These are phyloP conservation scores for Camellia japonica DNA, from an alignment of 148 eudicot species.

Conservation along the genomic window DNA sequence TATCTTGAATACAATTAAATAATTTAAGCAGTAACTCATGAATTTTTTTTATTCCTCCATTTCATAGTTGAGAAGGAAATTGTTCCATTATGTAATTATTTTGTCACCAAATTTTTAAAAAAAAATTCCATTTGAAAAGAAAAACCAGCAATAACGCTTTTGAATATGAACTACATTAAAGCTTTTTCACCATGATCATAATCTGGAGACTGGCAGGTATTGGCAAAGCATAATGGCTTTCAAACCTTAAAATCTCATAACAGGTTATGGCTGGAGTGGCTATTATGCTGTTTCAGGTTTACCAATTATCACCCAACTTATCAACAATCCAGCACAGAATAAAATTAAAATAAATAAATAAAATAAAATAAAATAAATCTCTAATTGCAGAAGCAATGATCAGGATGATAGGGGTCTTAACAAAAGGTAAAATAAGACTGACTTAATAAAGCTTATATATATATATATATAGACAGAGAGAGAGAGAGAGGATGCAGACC, in stretches of 20 bases:
- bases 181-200: no score
- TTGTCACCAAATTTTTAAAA: neutral
- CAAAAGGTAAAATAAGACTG: neutral
- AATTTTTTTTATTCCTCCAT: neutral
- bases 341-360: no score
- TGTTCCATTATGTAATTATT: neutral
- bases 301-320: neutral
- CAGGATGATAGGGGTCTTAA: neutral
- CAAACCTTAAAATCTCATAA: neutral
- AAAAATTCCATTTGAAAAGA: neutral
- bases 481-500: conserved; percentile 41
- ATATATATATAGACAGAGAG: neutral
- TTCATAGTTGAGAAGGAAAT: neutral
- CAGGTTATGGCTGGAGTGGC: neutral
- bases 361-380: neutral
- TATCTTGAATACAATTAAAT: neutral
- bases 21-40: no score
- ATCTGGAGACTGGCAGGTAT: neutral
- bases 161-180: neutral
- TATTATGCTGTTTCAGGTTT: neutral
- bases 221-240: neutral
- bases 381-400: neutral
- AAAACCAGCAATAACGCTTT: neutral
- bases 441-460: neutral
- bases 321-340: neutral